Conservation (phyloP, 2,329 filamentous ascomycete species). For the Fusarium acutatum region DNA sequence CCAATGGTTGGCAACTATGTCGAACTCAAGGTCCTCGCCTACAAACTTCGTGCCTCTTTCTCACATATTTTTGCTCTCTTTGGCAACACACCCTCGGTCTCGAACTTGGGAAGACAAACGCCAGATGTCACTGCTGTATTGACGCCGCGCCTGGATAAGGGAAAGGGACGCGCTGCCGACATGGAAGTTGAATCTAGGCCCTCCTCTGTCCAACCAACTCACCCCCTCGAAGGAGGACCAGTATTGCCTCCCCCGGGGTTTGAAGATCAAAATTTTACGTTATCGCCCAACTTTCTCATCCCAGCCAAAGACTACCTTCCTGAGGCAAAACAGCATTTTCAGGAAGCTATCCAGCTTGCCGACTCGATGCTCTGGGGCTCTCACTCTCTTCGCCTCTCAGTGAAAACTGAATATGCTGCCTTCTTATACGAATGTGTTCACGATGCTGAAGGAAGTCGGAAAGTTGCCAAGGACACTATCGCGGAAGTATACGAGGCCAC, state of each 20-base stretch:
- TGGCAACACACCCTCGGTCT: conserved; percentile 86
- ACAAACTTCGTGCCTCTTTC: conserved; percentile 92
- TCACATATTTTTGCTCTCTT: conserved; percentile 98
- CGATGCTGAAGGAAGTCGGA: conserved; percentile 78
- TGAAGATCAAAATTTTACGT: conserved; percentile 47
- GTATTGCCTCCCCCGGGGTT: conserved; percentile 67
- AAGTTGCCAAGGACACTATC: conserved; percentile 83
- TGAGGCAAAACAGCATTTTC: conserved; percentile 82
- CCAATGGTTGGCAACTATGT: conserved; percentile 81
- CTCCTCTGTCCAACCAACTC: conserved; percentile 58
- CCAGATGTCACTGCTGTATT: conserved; percentile 54
- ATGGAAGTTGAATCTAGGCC: conserved; percentile 52
- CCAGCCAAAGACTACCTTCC: conserved; percentile 83
- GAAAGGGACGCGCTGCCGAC: conserved; percentile 58
- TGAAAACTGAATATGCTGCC: conserved; percentile 91
- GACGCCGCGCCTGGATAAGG: conserved; percentile 53
- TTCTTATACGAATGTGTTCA: conserved; percentile 94
- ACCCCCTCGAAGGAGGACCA: conserved; percentile 65
- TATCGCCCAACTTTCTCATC: conserved; percentile 78
- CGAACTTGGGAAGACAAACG: conserved; percentile 63
- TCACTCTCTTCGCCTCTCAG: conserved; percentile 86
- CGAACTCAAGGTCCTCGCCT: conserved; percentile 88
- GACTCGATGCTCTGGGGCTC: conserved; percentile 83
- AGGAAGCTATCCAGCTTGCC: conserved; percentile 77
- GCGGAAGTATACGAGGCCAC: conserved; percentile 90